Base-by-base conservation (phyloP, 805 yeast species). In the Wickerhamomyces sydowiorum region DNA sequence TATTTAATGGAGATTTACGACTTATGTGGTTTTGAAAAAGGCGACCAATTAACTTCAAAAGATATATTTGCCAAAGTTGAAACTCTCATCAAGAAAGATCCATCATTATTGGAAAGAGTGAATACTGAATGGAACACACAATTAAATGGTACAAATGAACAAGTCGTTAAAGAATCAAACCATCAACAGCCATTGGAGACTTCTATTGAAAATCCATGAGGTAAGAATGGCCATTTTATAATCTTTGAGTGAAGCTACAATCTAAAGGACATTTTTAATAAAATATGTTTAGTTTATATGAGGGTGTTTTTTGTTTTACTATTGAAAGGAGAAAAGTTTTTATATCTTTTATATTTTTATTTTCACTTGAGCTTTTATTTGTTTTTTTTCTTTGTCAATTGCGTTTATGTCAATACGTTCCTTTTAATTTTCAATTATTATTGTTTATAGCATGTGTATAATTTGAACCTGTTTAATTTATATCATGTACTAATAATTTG, bases 1-100 rank as follows among this genome's bases (percentile, higher is more conserved):
- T 52, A 74, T 68, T 19, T 75, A 67, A 44, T 61, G 43, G 49
- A 61, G 50, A 36, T 49, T 39, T 39, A 50, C 29, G 48, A 46
- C 9, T 31, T 46, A 7, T 50, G 62, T 21, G 39, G 50, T n/a
- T 49, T 57, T 29, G 52, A 49, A 4, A 51, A 45, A 28, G 35
- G 38, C 12, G 53, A 50, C 1, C 41, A 43, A 5, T 40, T 60
- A 33, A 57, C 59, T 5, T 59, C 73, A 1, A 72, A 67, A 49
- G 76, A 72, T 36, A 58, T 72, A 3, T 48, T 70, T 23, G 38
- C 54, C n/a, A 61, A 52, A 23, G 58, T 70, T 46, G 63, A 60
- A 27, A 25, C 44, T 1, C 50, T 60, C 10, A 46, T 60, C 39
- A 60, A 53, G 28, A 49, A 49, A 2, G 46, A 61, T 42, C 68